Conservation (phyloP, 306 rosid species). For the Acacia crassicarpa region DNA sequence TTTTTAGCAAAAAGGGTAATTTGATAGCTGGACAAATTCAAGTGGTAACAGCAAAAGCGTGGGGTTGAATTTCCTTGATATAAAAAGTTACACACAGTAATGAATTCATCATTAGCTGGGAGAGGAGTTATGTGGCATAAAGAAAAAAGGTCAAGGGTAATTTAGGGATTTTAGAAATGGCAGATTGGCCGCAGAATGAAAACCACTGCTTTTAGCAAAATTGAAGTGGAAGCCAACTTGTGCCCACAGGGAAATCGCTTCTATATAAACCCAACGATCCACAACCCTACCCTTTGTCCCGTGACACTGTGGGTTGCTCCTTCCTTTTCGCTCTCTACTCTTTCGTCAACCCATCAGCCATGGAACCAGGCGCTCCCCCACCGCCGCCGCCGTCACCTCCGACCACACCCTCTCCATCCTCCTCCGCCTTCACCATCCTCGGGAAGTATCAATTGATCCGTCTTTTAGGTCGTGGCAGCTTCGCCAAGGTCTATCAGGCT, state of each 20-base stretch:
- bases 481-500: slow-evolving; percentile 86
- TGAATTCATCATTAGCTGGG: background rate
- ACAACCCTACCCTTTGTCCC: background rate
- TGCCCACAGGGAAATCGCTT: background rate
- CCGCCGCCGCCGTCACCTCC: slow-evolving; percentile 9
- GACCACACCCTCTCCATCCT: background rate
- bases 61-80: background rate
- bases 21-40: background rate
- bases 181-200: background rate
- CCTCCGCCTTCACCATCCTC: slow-evolving; percentile 35
- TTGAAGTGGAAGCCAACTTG: slow-evolving; percentile 17
- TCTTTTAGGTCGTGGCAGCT: slow-evolving; percentile 82
- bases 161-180: background rate
- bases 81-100: background rate
- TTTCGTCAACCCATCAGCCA: slow-evolving; percentile 2
- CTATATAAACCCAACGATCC: background rate
- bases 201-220: background rate
- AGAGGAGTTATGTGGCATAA: background rate
- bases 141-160: background rate
- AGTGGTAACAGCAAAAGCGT: no score
- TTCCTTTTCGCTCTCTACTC: no score
- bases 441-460: slow-evolving; percentile 68
- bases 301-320: slow-evolving; percentile 13
- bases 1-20: no score
- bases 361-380: slow-evolving; percentile 52